Evolutionary conservation across 352 stramenopile genomes (phyloP), one percentile per base, ranked within the genome.

Genomic region (Thraustochytrium sp.): DNA sequence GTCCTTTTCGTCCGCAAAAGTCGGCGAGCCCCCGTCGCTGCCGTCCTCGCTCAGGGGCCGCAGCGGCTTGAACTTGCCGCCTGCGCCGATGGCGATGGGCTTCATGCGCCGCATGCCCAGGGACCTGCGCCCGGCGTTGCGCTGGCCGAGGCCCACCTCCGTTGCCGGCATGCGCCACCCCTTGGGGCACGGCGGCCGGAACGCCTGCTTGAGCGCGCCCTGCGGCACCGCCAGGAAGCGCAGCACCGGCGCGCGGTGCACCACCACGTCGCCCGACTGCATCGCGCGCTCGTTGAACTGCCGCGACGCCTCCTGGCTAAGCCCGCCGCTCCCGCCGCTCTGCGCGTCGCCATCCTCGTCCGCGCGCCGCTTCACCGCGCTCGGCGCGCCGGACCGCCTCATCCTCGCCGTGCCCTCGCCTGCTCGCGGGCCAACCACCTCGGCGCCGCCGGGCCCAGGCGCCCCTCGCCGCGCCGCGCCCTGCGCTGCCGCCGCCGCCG

Each of bases 171-270:
- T 80, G 16, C 68, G 13, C 68, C 68, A 80, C 9, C 68, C 68
- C 18, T 68, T 46, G 29, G 68, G 68, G 11, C 13, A 63, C 29
- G 68, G 68, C 51, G 68, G 68, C 16, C 46, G 42, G 49, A 80
- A 80, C 8, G 68, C 23, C 16, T 38, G 23, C 5, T 42, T 34
- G 9, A 80, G 37, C 18, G 29, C 42, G 44, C 40, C 16, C 38
- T 16, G 23, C 23, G 68, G 68, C 13, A 51, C 68, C 11, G 68
- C 23, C 2, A 80, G 68, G 53, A 80, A 80, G 18, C 68, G 31
- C 5, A 80, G 68, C 31, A 80, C 68, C 21, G 68, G 68, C 31
- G 68, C 68, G 37, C 68, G 46, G 29, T 80, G 68, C 8, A 80
- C 68, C 18, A 51, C 68, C 8, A 80, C 51, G 51, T 80, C 68